Evolutionary conservation across 345 rosid genomes (phyloP).

Genomic region (Lepidium africanum): DNA sequence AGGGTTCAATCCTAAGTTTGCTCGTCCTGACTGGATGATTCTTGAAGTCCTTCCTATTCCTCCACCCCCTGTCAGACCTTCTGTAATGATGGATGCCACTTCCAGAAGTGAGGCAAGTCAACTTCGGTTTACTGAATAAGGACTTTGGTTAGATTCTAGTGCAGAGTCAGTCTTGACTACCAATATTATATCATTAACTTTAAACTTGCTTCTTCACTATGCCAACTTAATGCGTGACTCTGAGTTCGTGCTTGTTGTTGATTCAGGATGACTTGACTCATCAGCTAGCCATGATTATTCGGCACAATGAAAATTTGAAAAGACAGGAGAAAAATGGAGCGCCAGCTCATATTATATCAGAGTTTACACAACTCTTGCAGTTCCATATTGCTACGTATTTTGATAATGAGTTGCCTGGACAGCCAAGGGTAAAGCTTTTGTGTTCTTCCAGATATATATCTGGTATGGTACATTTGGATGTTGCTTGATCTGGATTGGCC

Average conservation of each 20-base stretch:
- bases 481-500: conserved; percentile 3
- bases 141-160: neutral
- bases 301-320: conserved; percentile 87
- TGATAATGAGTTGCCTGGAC: conserved; percentile 97
- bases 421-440: conserved; percentile 68
- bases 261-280: conserved; percentile 93
- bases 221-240: neutral
- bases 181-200: neutral
- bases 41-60: conserved; percentile 95
- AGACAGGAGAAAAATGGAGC: conserved; percentile 92
- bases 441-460: conserved; percentile 9
- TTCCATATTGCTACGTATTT: conserved; percentile 92
- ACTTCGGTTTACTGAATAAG: neutral
- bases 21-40: conserved; percentile 99
- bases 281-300: conserved; percentile 85
- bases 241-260: conserved; percentile 24
- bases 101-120: conserved; percentile 82
- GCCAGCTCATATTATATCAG: conserved; percentile 94
- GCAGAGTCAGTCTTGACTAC: neutral
- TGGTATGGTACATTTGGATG: neutral
- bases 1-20: conserved; percentile 91
- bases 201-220: neutral
- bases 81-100: conserved; percentile 95
- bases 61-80: conserved; percentile 98
- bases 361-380: conserved; percentile 91